Percentiles rank a stretch among this genome's conserved stretches.
Conservation (phyloP, 1,139 yeast genomes). For the Saccharomyces hybrid region DNA sequence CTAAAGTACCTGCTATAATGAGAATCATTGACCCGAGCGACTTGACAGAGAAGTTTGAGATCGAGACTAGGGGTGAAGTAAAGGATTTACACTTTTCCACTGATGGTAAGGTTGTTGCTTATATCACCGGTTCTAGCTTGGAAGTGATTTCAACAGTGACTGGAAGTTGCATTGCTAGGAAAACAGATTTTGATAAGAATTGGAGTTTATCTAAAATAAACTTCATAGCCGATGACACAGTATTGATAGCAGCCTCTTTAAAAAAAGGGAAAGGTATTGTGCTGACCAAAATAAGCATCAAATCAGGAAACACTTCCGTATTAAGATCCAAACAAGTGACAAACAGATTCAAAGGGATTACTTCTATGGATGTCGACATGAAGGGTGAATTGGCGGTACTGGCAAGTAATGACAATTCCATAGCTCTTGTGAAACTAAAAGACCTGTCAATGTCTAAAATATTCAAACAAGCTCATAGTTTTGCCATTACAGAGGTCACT, state of each 20-base stretch:
- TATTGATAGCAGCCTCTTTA: constrained; percentile 48
- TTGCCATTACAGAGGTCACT: constrained; percentile 72
- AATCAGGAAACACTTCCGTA: constrained; percentile 33
- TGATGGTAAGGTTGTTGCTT: constrained; percentile 48
- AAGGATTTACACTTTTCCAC: constrained; percentile 42
- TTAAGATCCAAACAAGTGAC: constrained; percentile 42
- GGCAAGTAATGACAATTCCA: constrained; percentile 71
- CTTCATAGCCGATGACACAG: constrained; percentile 46
- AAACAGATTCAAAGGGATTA: constrained; percentile 55
- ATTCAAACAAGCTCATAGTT: constrained; percentile 61
- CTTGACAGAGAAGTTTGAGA: constrained; percentile 44
- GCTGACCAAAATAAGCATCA: constrained; percentile 26
- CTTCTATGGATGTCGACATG: constrained; percentile 53
- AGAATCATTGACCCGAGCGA: constrained; percentile 51
- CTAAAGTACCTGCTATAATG: constrained; percentile 48
- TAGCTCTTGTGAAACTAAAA: constrained; percentile 49
- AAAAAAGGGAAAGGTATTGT: constrained; percentile 40
- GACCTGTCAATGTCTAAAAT: constrained; percentile 46
- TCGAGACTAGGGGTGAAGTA: constrained; percentile 46
- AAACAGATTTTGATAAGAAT: constrained; percentile 30
- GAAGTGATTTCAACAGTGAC: constrained; percentile 43
- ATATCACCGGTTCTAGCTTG: constrained; percentile 47
- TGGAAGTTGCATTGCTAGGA: constrained; percentile 34
- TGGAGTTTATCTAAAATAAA: constrained; percentile 50
- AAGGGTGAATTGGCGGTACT: constrained; percentile 49